These are phyloP conservation scores for Physcia stellaris DNA, from an alignment of 495 filamentous ascomycete genomes.

Conservation along the genomic window DNA sequence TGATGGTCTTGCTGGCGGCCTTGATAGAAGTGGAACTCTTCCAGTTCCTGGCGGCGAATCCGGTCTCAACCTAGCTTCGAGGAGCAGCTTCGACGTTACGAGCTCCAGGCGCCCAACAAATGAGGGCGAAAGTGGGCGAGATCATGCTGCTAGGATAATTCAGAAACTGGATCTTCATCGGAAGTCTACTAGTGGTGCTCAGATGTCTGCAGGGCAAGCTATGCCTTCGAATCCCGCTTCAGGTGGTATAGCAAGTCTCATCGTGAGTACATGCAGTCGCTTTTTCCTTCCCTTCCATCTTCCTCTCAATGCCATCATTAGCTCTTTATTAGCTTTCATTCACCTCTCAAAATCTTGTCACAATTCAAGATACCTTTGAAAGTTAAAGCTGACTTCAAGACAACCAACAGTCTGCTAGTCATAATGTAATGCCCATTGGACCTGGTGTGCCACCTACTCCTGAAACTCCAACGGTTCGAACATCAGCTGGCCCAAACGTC, in stretches of 20 bases:
- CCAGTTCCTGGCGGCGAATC: constrained; percentile 52
- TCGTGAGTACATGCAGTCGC: too few relatives aligned
- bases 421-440: constrained; percentile 55
- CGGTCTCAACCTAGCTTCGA: constrained; percentile 22
- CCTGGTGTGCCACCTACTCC: constrained; percentile 23
- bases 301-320: too few relatives aligned
- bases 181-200: constrained; percentile 44
- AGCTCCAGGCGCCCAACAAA: constrained; percentile 31
- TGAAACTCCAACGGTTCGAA: constrained; percentile 19
- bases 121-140: constrained; percentile 50
- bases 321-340: too few relatives aligned
- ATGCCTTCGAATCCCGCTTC: constrained; percentile 26
- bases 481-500: constrained; percentile 11
- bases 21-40: constrained; percentile 51
- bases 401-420: too few relatives aligned
- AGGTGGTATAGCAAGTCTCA: constrained; percentile 75
- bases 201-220: constrained; percentile 14
- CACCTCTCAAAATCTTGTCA: too few relatives aligned
- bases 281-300: too few relatives aligned
- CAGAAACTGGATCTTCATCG: constrained; percentile 85
- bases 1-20: constrained; percentile 33
- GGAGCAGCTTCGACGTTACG: constrained; percentile 60
- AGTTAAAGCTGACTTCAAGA: too few relatives aligned
- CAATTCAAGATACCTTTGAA: too few relatives aligned
- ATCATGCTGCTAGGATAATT: constrained; percentile 77